These are phyloP conservation scores for Schwanniomyces etchellsii DNA, from an alignment of 1,139 yeast species.

Conservation along the genomic window DNA sequence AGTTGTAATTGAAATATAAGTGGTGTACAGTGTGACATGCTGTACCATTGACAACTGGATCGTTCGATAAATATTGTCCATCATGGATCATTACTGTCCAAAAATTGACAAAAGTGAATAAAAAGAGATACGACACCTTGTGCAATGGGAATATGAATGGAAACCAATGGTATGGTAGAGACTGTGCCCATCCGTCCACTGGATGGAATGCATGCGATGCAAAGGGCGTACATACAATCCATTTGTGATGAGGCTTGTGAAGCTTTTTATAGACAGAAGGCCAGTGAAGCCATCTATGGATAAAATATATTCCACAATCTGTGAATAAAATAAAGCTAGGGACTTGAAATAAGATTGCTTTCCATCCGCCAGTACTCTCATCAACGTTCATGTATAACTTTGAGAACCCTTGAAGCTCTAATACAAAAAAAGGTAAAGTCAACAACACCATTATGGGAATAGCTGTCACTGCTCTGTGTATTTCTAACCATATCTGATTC, in stretches of 20 bases:
- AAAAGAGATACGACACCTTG: constrained; percentile 70
- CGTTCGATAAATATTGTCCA: constrained; percentile 90
- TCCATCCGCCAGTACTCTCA: constrained; percentile 66
- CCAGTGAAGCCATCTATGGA: constrained; percentile 92
- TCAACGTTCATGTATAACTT: constrained; percentile 62
- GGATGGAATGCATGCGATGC: constrained; percentile 99
- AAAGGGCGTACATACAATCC: constrained; percentile 98
- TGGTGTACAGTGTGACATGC: constrained; percentile 98
- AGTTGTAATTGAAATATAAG: constrained; percentile 92
- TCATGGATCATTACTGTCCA: constrained; percentile 99
- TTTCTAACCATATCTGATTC: constrained; percentile 83
- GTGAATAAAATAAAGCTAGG: constrained; percentile 85
- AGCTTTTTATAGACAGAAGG: constrained; percentile 77
- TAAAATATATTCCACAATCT: constrained; percentile 84
- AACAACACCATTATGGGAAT: constrained; percentile 84
- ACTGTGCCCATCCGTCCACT: constrained; percentile 89
- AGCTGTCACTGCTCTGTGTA: constrained; percentile 68
- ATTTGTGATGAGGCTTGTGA: constrained; percentile 99
- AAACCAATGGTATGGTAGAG: constrained; percentile 86
- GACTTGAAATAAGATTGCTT: constrained; percentile 57
- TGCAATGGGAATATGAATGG: constrained; percentile 91
- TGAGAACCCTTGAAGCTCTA: constrained; percentile 81
- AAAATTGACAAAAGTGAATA: constrained; percentile 87
- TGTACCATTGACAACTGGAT: constrained; percentile 92
- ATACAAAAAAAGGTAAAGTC: constrained; percentile 84